Base-by-base conservation (phyloP, 352 stramenopile genomes). In the Pythium graminicola region DNA sequence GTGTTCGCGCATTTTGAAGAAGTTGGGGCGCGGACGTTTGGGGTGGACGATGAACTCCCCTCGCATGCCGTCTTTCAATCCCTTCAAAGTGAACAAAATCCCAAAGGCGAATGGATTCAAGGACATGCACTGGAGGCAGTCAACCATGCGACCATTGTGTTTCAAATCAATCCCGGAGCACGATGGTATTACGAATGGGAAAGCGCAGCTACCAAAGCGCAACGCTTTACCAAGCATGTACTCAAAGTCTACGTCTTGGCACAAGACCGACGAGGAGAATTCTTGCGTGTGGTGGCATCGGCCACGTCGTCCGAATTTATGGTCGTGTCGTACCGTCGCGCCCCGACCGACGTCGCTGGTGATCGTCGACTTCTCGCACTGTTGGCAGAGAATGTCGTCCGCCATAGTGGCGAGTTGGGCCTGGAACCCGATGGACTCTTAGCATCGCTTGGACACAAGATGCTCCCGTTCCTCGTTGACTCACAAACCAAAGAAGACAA, bases 151-250 rank as follows among this genome's bases (percentile, higher is more conserved):
- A 47, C 64, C 6, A 52, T 60, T 20, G n/a, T 81, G n/a, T 85
- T 77, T 50, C 52, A 78, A 60, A 73, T 86, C 64, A 86, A 83
- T 42, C 38, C 70, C 0, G 57, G 66, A 16, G 72, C 71, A 16
- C 57, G 72, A 16, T 87, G 76, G 76, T 87, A 85, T 57, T 87
- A 87, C 60, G 65, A 84, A 28, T 87, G 76, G 74, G 76, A 82
- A 38, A 85, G 72, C 45, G 76, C 62, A 1, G 72, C 72, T 33
- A 87, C 64, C 14, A 85, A 84, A 51, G 68, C 69, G 2, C 74
- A 84, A 43, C 68, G 76, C 9, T 80, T 83, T 52, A 85, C 65
- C 14, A 74, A 79, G 51, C 76, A 85, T 53, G 69, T 80, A 26
- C 65, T 87, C 23, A 61, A 67, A 2, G 68, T 72, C 27, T 87